Conservation (phyloP, 805 yeast genomes). For the Lachancea cidri region DNA sequence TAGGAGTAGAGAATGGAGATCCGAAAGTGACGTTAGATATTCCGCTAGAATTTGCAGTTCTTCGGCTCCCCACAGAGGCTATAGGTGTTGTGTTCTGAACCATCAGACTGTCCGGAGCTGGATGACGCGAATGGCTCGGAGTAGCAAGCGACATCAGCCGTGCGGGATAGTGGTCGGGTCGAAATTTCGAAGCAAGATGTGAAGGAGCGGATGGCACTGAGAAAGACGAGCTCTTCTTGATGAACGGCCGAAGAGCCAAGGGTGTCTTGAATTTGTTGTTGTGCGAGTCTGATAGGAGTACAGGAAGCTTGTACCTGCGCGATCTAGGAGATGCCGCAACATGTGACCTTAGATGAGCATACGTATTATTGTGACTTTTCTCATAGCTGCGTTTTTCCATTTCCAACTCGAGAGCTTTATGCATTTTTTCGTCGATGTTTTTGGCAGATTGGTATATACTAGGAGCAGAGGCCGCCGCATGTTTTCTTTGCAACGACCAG, state of each 20-base stretch:
- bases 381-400: conserved; percentile 12
- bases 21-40: conserved; percentile 9
- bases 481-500: conserved; percentile 8
- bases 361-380: conserved; percentile 21
- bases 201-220: conserved; percentile 25
- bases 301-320: conserved; percentile 28
- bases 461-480: conserved; percentile 1
- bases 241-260: conserved; percentile 7
- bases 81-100: background rate
- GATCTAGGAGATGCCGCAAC: conserved; percentile 27
- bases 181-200: conserved; percentile 25
- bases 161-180: conserved; percentile 4
- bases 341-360: conserved; percentile 27
- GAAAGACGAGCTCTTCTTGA: conserved; percentile 12
- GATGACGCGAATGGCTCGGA: conserved; percentile 9
- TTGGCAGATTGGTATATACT: conserved; percentile 8
- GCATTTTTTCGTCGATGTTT: conserved; percentile 26
- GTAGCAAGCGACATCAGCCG: conserved; percentile 2
- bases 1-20: conserved; percentile 8
- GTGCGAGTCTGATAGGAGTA: conserved; percentile 26
- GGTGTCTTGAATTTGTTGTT: conserved; percentile 28
- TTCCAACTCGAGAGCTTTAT: conserved; percentile 23
- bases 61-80: background rate
- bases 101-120: background rate
- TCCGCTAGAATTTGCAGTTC: conserved; percentile 8